Evolutionary conservation across 1,284 basidiomycete genomes (phyloP), one percentile per base, ranked within the genome.

Genomic region (Irpex lacteus): DNA sequence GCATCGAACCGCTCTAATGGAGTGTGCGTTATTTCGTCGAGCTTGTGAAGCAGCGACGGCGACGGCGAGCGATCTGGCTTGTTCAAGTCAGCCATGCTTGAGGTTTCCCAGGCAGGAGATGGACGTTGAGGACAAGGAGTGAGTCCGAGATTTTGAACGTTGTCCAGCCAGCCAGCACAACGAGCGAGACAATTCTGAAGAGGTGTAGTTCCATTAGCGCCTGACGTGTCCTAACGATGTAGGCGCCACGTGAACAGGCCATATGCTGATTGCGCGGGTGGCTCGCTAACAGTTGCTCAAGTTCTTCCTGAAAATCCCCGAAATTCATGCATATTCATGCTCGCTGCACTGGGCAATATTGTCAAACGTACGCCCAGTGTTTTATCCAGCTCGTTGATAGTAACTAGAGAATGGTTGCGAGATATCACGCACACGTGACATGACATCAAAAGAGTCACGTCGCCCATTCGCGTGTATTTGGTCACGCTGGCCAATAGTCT

Each of bases 1-100:
- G 94, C 94, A 80, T 94, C 92, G 78, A 93, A 90, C 68, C 85
- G 75, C 26, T 78, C 78, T 62, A 86, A 75, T 8, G 81, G 77
- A 0, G 81, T 80, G 18, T 86, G 85, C n/a, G 84, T 82, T 19
- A 83, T 78, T 2, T 82, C 73, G 72, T 89, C 85, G 63, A 90
- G 81, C 72, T 85, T 86, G 71, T 81, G 80, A 63, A 86, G 78
- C 59, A 85, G 68, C 18, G 79, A 78, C 18, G 68, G 67, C 54
- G 74, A 72, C 26, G 66, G 69, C 18, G 71, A 63, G 54, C 68
- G 68, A n/a, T 68, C 67, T 50, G 67, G 67, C 40, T 66, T 63
- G 19, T 65, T 67, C 62, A 66, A 63, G 47, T 67, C 69, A 52
- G 68, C 66, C 70, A 72, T 70, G 61, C 44, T 60, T 26, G 54